A percentile compares a stretch with the other conserved stretches of the same genome.
phyloP scores from a whole-genome alignment of 202 grass and related monocot genomes.

The Elaeis oleifera region DNA sequence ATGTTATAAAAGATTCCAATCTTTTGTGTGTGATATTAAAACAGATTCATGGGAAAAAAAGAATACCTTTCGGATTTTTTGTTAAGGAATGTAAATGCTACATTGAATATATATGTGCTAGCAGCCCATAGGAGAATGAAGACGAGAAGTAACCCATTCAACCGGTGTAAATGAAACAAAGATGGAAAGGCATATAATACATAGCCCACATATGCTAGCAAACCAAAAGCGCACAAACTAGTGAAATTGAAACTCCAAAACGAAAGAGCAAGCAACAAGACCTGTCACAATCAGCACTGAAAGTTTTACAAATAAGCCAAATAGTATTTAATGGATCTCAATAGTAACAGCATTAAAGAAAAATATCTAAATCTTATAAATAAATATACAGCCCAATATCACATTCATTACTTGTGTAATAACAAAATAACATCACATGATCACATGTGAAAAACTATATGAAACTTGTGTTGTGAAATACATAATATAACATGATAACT shows the following conservation, averaged over 20 bases:
- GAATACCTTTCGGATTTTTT: conserved; percentile 86
- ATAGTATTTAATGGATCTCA: not conserved
- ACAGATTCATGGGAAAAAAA: conserved; percentile 5
- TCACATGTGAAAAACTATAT: too few relatives aligned
- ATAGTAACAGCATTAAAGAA: too few relatives aligned
- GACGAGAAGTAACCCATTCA: conserved; percentile 89
- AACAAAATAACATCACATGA: too few relatives aligned
- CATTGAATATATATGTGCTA: conserved; percentile 96
- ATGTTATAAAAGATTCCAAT: conserved; percentile 22
- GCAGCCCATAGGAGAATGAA: conserved; percentile 91
- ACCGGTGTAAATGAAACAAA: conserved; percentile 81
- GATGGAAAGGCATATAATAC: conserved; percentile 94
- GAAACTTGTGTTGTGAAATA: too few relatives aligned
- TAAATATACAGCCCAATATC: too few relatives aligned
- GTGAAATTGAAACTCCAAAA: conserved; percentile 93
- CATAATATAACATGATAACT: too few relatives aligned
- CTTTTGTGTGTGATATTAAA: conserved; percentile 18
- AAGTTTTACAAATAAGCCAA: conserved; percentile 9
- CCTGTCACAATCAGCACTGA: conserved; percentile 41
- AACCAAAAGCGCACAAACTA: conserved; percentile 93
- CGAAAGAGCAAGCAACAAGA: conserved; percentile 79
- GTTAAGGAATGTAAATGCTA: conserved; percentile 92
- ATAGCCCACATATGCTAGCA: conserved; percentile 95
- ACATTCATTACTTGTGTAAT: too few relatives aligned
- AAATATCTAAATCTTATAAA: too few relatives aligned